Conservation (phyloP, 179 eudicot genomes). For the Beta macrorhiza region DNA sequence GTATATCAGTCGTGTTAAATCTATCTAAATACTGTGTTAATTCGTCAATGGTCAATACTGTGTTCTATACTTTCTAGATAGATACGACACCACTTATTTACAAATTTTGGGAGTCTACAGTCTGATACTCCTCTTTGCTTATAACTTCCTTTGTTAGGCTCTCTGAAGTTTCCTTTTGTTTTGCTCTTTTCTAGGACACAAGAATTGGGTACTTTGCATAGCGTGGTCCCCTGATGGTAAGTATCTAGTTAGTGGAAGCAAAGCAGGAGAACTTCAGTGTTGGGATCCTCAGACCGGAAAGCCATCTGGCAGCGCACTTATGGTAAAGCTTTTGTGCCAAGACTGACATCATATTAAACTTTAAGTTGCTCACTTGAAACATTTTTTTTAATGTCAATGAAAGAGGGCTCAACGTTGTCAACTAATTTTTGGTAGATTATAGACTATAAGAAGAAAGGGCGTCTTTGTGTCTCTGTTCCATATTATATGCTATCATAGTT, state of each 20-base stretch:
- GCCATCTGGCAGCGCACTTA: slow-evolving; percentile 66
- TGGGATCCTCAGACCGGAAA: slow-evolving; percentile 96
- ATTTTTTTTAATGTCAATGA: no score
- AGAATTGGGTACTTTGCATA: slow-evolving; percentile 93
- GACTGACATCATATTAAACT: not conserved
- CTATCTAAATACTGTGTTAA: no score
- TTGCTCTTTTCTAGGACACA: slow-evolving; percentile 60
- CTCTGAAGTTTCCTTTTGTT: slow-evolving; percentile 1
- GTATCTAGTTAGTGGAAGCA: slow-evolving; percentile 95
- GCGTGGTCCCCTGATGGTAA: slow-evolving; percentile 99
- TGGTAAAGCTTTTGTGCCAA: slow-evolving; percentile 40
- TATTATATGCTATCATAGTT: no score
- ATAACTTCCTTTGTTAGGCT: not conserved
- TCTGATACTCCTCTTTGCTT: not conserved
- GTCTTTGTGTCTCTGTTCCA: no score
- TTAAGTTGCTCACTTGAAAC: not conserved
- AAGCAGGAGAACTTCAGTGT: slow-evolving; percentile 86
- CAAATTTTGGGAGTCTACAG: no score
- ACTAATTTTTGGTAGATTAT: no score
- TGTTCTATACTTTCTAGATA: no score
- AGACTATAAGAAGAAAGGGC: no score
- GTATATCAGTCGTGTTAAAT: no score
- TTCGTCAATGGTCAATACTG: no score
- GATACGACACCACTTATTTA: no score
- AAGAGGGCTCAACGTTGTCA: no score